Evolutionary conservation across 306 rosid genomes (phyloP).

Genomic region (Mucuna pruriens): DNA sequence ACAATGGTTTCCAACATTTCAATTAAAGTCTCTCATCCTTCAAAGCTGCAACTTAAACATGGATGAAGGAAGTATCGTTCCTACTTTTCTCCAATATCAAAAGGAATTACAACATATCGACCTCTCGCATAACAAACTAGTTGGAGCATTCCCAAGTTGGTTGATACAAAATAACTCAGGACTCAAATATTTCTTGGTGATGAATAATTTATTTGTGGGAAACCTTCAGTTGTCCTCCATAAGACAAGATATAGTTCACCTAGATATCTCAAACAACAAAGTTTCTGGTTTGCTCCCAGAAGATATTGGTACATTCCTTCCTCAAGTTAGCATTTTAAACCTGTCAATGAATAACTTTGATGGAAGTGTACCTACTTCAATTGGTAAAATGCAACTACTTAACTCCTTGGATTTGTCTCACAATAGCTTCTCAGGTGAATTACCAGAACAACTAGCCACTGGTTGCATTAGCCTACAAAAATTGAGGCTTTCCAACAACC

Average conservation of each 20-base stretch:
- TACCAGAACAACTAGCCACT: background rate
- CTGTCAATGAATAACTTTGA: slow-evolving; percentile 30
- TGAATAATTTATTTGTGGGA: slow-evolving; percentile 8
- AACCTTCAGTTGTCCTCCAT: background rate
- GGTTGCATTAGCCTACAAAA: rapidly evolving
- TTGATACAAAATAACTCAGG: slow-evolving; percentile 35
- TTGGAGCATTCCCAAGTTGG: slow-evolving; percentile 41
- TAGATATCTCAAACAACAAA: slow-evolving; percentile 39
- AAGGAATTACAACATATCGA: background rate
- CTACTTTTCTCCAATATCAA: slow-evolving; percentile 42
- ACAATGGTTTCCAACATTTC: slow-evolving; percentile 40
- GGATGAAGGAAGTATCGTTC: background rate
- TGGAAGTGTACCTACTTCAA: slow-evolving; percentile 34
- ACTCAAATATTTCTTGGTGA: background rate
- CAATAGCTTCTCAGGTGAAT: slow-evolving; percentile 15
- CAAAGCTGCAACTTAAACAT: slow-evolving; percentile 31
- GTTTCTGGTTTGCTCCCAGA: slow-evolving; percentile 28
- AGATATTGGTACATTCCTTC: slow-evolving; percentile 30
- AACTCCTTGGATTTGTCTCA: background rate
- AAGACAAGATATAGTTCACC: background rate
- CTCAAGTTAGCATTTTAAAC: background rate
- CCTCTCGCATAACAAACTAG: slow-evolving; percentile 31
- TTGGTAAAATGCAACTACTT: slow-evolving; percentile 19
- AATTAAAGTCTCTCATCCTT: slow-evolving; percentile 12
- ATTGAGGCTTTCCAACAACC: slow-evolving; percentile 34